Evolutionary conservation across 257 asterid genomes (phyloP).

Genomic region (Penstemon newberryi): DNA sequence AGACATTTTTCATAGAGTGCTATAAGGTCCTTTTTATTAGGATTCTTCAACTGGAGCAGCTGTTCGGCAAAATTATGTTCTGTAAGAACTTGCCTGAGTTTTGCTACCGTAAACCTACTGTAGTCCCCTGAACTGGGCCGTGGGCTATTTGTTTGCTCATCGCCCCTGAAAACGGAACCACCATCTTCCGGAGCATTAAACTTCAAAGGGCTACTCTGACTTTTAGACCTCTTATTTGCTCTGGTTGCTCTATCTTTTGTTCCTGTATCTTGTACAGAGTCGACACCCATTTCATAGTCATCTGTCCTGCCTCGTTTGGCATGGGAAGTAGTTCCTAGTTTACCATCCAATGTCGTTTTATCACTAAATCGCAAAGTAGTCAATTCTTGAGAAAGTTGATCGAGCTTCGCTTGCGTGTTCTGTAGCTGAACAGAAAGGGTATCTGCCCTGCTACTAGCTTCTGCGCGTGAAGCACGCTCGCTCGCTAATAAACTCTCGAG

Average conservation of each 20-base stretch:
- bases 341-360: slow-evolving; percentile 36
- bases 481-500: slow-evolving; percentile 71
- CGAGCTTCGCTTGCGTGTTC: slow-evolving; percentile 73
- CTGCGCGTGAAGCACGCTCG: slow-evolving; percentile 82
- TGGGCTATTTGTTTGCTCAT: slow-evolving; percentile 63
- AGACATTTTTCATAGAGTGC: slow-evolving; percentile 73
- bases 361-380: slow-evolving; percentile 66
- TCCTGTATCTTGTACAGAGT: slow-evolving; percentile 65
- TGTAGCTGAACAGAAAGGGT: slow-evolving; percentile 86
- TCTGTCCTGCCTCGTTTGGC: slow-evolving; percentile 78
- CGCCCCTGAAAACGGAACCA: slow-evolving; percentile 74
- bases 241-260: slow-evolving; percentile 44
- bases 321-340: slow-evolving; percentile 55
- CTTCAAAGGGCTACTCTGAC: slow-evolving; percentile 69
- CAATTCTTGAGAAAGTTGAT: slow-evolving; percentile 72
- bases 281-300: slow-evolving; percentile 73
- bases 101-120: slow-evolving; percentile 58
- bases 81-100: slow-evolving; percentile 77
- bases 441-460: slow-evolving; percentile 84
- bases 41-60: slow-evolving; percentile 64
- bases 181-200: slow-evolving; percentile 59
- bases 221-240: slow-evolving; percentile 76
- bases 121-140: slow-evolving; percentile 54
- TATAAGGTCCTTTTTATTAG: slow-evolving; percentile 63
- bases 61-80: slow-evolving; percentile 69